phyloP scores from a whole-genome alignment of 2,329 filamentous ascomycete species.

The Magnaporthales sp. region DNA sequence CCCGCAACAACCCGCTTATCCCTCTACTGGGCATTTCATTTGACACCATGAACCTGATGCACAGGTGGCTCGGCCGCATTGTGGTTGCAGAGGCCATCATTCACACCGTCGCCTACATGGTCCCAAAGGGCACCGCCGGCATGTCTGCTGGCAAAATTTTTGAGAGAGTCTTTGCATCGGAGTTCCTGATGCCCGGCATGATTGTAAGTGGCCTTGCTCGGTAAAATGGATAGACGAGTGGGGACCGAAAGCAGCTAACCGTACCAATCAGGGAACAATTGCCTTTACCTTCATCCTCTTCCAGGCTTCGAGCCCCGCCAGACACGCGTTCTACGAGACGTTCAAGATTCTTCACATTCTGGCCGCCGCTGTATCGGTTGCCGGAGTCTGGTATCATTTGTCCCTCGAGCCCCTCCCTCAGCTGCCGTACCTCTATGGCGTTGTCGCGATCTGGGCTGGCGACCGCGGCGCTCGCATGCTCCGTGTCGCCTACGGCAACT shows the following conservation, averaged over 20 bases:
- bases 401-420: constrained; percentile 45
- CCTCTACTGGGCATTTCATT: constrained; percentile 64
- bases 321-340: constrained; percentile 72
- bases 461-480: constrained; percentile 55
- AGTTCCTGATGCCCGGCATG: constrained; percentile 52
- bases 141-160: constrained; percentile 21
- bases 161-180: constrained; percentile 21
- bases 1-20: constrained; percentile 73
- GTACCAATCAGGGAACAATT: constrained; percentile 38
- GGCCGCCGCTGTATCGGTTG: constrained; percentile 49
- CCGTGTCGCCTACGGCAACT: constrained; percentile 55
- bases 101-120: constrained; percentile 55
- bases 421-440: constrained; percentile 49
- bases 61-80: constrained; percentile 73
- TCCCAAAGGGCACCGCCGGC: constrained; percentile 38
- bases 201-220: constrained; percentile 37
- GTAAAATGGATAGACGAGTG: not conserved
- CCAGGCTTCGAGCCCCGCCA: constrained; percentile 61
- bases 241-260: not conserved
- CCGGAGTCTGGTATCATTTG: constrained; percentile 60
- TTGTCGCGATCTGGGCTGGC: constrained; percentile 56
- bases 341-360: constrained; percentile 67
- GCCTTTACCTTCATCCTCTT: constrained; percentile 56
- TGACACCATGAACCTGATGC: constrained; percentile 74
- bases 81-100: constrained; percentile 60